Evolutionary conservation across 305 asterid genomes (phyloP).

Genomic region (Plantago coronopus): DNA sequence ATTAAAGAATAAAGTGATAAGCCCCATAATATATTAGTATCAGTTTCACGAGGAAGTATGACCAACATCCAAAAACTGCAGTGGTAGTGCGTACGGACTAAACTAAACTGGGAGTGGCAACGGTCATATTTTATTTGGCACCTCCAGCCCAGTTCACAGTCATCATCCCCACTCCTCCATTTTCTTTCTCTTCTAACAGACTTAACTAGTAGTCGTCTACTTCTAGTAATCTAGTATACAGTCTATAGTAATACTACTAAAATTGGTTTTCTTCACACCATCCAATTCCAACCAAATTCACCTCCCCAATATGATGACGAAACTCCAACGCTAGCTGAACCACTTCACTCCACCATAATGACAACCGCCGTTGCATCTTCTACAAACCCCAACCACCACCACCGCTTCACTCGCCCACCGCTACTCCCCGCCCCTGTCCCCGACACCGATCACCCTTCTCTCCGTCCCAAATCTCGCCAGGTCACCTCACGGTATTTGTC

Average conservation of each 20-base stretch:
- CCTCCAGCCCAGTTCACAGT: background rate
- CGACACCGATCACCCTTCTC: conserved; percentile 42
- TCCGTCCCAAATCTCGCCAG: conserved; percentile 48
- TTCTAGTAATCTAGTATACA: background rate
- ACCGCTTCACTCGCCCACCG: conserved; percentile 42
- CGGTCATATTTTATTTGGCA: background rate
- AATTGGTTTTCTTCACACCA: background rate
- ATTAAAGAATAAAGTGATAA: no score
- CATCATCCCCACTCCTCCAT: background rate
- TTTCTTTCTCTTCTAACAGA: no score
- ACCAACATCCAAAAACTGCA: background rate
- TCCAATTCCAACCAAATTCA: conserved; percentile 6
- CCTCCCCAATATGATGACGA: conserved; percentile 16
- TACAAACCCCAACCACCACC: conserved; percentile 49
- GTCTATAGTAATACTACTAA: background rate
- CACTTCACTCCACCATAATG: conserved; percentile 38
- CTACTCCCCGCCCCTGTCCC: conserved; percentile 57
- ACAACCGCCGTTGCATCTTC: conserved; percentile 46
- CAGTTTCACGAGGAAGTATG: no score
- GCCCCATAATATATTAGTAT: no score
- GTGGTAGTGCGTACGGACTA: background rate
- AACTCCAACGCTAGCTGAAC: conserved; percentile 2
- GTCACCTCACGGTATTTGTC: conserved; percentile 63
- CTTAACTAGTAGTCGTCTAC: no score
- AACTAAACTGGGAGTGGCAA: background rate